These are phyloP conservation scores for Tritrichomonas musculus DNA, from an alignment of 208 protist genomes.

Conservation along the genomic window DNA sequence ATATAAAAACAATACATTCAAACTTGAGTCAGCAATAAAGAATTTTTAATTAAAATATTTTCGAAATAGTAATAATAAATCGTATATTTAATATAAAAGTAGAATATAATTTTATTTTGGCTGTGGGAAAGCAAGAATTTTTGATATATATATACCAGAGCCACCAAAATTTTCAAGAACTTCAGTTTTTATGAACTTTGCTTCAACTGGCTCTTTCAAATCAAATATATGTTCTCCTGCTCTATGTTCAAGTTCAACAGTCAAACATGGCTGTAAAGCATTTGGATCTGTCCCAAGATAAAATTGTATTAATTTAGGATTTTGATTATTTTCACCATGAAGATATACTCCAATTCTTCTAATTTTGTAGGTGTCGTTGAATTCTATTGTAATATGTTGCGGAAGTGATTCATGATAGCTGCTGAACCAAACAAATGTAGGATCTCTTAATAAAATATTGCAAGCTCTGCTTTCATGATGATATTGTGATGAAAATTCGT, in stretches of 20 bases:
- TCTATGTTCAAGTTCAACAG: neutral
- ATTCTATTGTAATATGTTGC: conserved; percentile 16
- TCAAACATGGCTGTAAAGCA: neutral
- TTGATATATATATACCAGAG: conserved; percentile 1
- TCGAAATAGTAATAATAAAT: too few relatives aligned
- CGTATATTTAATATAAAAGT: too few relatives aligned
- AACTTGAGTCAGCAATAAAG: too few relatives aligned
- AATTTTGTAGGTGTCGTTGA: neutral
- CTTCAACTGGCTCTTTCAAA: neutral
- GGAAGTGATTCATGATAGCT: conserved; percentile 19
- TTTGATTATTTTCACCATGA: conserved; percentile 31
- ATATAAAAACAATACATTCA: too few relatives aligned
- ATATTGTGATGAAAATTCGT: conserved; percentile 28
- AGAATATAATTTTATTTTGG: neutral
- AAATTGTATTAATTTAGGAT: conserved; percentile 29
- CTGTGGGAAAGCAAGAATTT: neutral
- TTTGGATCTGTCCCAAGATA: neutral
- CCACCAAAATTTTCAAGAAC: conserved; percentile 25
- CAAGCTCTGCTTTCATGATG: neutral
- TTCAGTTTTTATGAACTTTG: neutral
- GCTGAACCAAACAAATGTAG: conserved; percentile 31
- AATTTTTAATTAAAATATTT: too few relatives aligned
- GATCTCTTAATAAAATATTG: conserved; percentile 8
- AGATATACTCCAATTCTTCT: neutral
- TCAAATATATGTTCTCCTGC: conserved; percentile 10